Evolutionary conservation across 495 filamentous ascomycete species (phyloP).

Genomic region (Neurospora africana): DNA sequence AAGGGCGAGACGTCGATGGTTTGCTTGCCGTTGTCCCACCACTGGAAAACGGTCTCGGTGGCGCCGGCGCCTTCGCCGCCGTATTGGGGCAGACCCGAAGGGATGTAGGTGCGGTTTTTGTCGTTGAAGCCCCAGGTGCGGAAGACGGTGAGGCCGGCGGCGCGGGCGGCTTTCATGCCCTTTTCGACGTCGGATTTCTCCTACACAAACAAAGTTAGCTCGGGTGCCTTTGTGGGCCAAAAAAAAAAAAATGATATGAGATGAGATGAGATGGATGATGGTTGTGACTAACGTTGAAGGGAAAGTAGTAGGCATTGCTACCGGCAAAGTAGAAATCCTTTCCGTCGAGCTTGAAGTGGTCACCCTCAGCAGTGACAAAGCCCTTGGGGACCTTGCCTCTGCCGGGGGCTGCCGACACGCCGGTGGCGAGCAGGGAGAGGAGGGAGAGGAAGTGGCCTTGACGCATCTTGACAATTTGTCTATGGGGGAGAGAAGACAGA

Average conservation of each 20-base stretch:
- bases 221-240: no score
- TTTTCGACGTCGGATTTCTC: constrained; percentile 51
- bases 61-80: constrained; percentile 39
- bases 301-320: constrained; percentile 64
- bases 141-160: constrained; percentile 50
- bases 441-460: background rate
- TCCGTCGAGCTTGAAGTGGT: constrained; percentile 54
- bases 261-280: background rate
- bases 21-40: constrained; percentile 30
- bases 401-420: constrained; percentile 1
- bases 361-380: constrained; percentile 41
- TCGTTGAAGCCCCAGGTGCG: constrained; percentile 54
- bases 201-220: constrained; percentile 5
- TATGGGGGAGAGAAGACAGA: background rate
- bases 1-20: constrained; percentile 51
- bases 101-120: constrained; percentile 44
- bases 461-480: background rate
- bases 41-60: constrained; percentile 40
- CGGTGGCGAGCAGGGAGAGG: background rate
- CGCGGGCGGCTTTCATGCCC: constrained; percentile 38
- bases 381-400: constrained; percentile 16
- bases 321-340: constrained; percentile 57
- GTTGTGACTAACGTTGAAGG: constrained; percentile 37
- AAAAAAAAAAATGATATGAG: no score
- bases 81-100: constrained; percentile 30